Base-by-base conservation (phyloP, 2,329 filamentous ascomycete genomes). In the Penicillium griseofulvum region DNA sequence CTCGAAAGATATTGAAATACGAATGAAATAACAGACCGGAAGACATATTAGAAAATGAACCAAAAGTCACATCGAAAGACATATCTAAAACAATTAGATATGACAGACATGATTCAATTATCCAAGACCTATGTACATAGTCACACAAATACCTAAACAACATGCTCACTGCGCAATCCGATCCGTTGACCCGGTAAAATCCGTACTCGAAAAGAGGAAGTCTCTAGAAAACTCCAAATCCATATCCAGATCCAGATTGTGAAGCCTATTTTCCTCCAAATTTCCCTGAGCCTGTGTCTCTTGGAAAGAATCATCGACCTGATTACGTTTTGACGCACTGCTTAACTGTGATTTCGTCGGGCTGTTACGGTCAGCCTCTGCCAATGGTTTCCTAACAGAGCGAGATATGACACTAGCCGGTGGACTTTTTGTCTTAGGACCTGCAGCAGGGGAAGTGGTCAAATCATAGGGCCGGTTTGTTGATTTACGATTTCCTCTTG, bases 151-250 rank as follows among this genome's bases (percentile, higher is more conserved):
- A 33, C 22, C 19, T 28, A 11, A 9, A 2, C 28, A 33, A 31
- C 12, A 9, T 16, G 11, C 29, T 46, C 29, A 57, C 46, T 49
- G 43, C 11, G 17, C 48, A 19, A 39, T 24, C 28, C 50, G 56
- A 36, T 65, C 59, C 31, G 65, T 64, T 4, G 61, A 54, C 8
- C 63, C 62, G 5, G 69, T 68, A 19, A 69, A 55, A 12, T 65
- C 62, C 5, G 71, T 71, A 34, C 69, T 72, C 12, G 66, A 69
- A 37, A 73, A 72, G 16, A 74, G 39, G 38, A 71, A 71, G 22
- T 73, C 69, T 34, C 68, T 72, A 0, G 69, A 68, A 49, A 71
- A 72, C 43, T 74, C 72, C 49, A 72, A 42, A 36, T 71, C 67
- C 65, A 70, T 65, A 45, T 70, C 68, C 50, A 72, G 50, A 46